Conservation (phyloP, 495 filamentous ascomycete genomes). For the Evernia prunastri region DNA sequence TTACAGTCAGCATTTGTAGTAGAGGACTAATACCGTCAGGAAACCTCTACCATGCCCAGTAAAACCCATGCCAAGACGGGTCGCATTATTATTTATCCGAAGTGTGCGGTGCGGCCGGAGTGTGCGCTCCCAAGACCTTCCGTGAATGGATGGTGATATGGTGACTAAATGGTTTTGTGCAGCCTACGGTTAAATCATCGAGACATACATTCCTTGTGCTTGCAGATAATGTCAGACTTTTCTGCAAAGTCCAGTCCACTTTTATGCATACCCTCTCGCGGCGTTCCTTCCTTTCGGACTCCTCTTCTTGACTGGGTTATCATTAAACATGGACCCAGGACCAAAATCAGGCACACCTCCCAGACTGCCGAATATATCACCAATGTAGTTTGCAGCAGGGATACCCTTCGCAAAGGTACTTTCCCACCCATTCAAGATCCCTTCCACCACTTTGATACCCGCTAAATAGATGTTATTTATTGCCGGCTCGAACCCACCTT, state of each 20-base stretch:
- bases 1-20: no score
- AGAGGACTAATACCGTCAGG: no score
- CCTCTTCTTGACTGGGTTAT: constrained; percentile 25
- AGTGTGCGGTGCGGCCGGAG: no score
- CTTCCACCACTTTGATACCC: constrained; percentile 59
- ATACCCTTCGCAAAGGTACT: constrained; percentile 52
- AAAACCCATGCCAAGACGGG: no score
- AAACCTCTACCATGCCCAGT: no score
- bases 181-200: no score
- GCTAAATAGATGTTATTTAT: constrained; percentile 62
- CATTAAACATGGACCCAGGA: constrained; percentile 36
- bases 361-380: constrained; percentile 63
- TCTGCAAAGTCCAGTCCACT: neutral
- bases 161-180: no score
- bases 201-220: neutral
- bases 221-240: neutral
- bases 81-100: no score
- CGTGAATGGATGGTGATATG: no score
- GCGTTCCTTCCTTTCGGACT: constrained; percentile 17
- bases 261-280: constrained; percentile 6
- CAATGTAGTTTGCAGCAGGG: constrained; percentile 61
- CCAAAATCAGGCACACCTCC: constrained; percentile 64
- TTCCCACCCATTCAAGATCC: constrained; percentile 57
- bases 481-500: constrained; percentile 53
- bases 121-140: no score